Base-by-base conservation (phyloP, 2,329 filamentous ascomycete species). In the Zasmidium citrigriseum region DNA sequence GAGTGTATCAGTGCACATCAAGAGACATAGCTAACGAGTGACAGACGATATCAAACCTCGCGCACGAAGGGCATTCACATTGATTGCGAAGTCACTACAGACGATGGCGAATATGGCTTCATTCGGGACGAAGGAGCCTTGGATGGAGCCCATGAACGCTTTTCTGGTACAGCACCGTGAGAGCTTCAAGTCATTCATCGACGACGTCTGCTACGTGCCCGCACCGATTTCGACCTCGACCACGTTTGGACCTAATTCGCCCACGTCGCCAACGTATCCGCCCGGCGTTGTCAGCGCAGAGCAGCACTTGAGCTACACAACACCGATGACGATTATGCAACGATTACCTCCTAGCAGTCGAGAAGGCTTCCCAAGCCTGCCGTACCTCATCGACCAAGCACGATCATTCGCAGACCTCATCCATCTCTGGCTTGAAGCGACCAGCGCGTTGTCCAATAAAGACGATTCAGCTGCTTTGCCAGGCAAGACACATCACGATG, bases 141-240 rank as follows among this genome's bases (percentile, higher is more conserved):
- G 92, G 91, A 97, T 98, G 93, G 93, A 96, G 76, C 92, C 92
- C 0, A 98, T 98, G 93, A 98, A 97, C 71, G 85, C 84, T 46
- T 97, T 97, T 68, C 78, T 98, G 48, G 83, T 82, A 9, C 81
- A 85, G 1, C 88, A 96, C 69, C 86, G 92, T 20, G 83, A 88
- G 67, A 85, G 89, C 41, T 91, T 97, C 75, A 96, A 93, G 72
- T 84, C 88, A 48, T 97, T 93, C 67, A 89, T 97, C 60, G 93
- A 98, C 71, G 82, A 86, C 25, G 85, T 97, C 48, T 97, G 93
- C 77, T 86, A 88, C 9, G 90, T 97, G 54, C 88, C 91, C 1
- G 84, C 88, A 2, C 88, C 92, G 48, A 83, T 85, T 50, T 72
- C 73, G 4, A 66, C 71, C 25, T 82, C 81, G n/a, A 78, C 82